These are phyloP conservation scores for Baorangia bicolor DNA, from an alignment of 768 basidiomycete genomes.

Conservation along the genomic window DNA sequence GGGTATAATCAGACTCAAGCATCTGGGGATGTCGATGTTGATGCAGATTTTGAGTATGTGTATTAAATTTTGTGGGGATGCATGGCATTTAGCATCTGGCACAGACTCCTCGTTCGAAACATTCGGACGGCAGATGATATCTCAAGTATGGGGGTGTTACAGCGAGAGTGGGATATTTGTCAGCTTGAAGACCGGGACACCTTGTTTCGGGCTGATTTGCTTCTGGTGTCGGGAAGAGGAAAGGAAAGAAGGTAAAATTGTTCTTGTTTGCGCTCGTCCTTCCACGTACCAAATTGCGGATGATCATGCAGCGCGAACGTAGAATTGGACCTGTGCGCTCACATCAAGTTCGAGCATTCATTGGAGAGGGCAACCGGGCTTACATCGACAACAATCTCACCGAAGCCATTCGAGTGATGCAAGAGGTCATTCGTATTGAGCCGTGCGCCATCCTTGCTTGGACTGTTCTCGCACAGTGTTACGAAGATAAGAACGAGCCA, in stretches of 20 bases:
- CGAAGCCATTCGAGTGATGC: slow-evolving; percentile 75
- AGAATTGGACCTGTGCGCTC: slow-evolving; percentile 6
- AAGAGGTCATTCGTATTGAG: slow-evolving; percentile 91
- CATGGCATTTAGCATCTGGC: background rate
- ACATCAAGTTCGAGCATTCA: slow-evolving; percentile 21
- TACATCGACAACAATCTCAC: slow-evolving; percentile 70
- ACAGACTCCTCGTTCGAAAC: slow-evolving; percentile 65
- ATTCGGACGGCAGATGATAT: slow-evolving; percentile 46
- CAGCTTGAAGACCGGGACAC: slow-evolving; percentile 59
- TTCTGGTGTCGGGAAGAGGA: slow-evolving; percentile 61
- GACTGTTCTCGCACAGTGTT: slow-evolving; percentile 49
- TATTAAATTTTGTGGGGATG: too few relatives aligned
- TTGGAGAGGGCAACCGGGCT: slow-evolving; percentile 85
- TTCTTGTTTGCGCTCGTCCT: background rate
- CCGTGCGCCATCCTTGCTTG: slow-evolving; percentile 81
- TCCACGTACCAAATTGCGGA: background rate
- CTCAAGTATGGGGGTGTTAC: slow-evolving; percentile 30
- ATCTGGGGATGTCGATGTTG: slow-evolving; percentile 19
- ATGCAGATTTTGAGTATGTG: slow-evolving; percentile 25
- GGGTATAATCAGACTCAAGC: background rate
- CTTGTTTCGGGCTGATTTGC: slow-evolving; percentile 76
- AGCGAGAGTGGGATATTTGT: background rate
- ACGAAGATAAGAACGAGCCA: slow-evolving; percentile 8
- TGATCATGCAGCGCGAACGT: background rate
- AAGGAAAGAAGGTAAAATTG: slow-evolving; percentile 43